Percentiles rank a stretch among this genome's conserved stretches.
Evolutionary conservation across 306 rosid genomes (phyloP).

Genomic region (Cucumis sativus): Cucumber_9930_V3 NC_026659.2:5001501-5002000

Average conservation of each 20-base stretch:
- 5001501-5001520: too few relatives aligned
- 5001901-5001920: constrained; percentile 11
- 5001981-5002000: constrained; percentile 8
- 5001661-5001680: too few relatives aligned
- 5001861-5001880: constrained; percentile 39
- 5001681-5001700: constrained; percentile 4
- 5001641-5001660: too few relatives aligned
- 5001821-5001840: neutral
- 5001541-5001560: too few relatives aligned
- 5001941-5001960: constrained; percentile 1
- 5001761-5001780: constrained; percentile 1
- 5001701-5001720: neutral
- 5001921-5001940: constrained; percentile 6
- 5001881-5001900: constrained; percentile 48
- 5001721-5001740: neutral
- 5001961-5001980: neutral
- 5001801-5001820: constrained; percentile 6
- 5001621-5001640: too few relatives aligned
- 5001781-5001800: neutral
- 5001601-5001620: too few relatives aligned
- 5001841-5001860: constrained; percentile 7
- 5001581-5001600: too few relatives aligned
- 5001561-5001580: too few relatives aligned
- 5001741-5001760: neutral
- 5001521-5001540: too few relatives aligned